A percentile compares a stretch with the other conserved stretches of the same genome.
Evolutionary conservation across 2,329 filamentous ascomycete species (phyloP).

Genomic region (Monascus ruber): DNA sequence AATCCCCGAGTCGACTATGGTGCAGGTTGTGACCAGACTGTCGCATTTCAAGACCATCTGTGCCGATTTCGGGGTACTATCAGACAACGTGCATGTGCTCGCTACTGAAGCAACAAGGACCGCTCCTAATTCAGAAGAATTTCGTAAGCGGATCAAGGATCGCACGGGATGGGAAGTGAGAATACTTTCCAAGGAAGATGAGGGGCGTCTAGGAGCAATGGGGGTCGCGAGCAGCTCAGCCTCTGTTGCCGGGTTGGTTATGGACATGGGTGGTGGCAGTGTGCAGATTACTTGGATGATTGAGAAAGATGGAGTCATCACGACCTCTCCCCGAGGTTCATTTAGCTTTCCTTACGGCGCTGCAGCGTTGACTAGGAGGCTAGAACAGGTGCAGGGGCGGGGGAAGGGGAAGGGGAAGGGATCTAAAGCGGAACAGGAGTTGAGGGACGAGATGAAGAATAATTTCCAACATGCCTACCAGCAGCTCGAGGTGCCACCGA

Average conservation of each 20-base stretch:
- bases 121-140: slow-evolving; percentile 60
- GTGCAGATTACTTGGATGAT: slow-evolving; percentile 60
- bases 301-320: slow-evolving; percentile 38
- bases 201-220: slow-evolving; percentile 72
- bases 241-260: slow-evolving; percentile 63
- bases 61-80: slow-evolving; percentile 54
- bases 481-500: slow-evolving; percentile 44
- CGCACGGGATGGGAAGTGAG: slow-evolving; percentile 58
- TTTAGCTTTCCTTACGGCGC: slow-evolving; percentile 61
- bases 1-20: slow-evolving; percentile 50
- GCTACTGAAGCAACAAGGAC: slow-evolving; percentile 84
- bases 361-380: slow-evolving; percentile 49
- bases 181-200: slow-evolving; percentile 65
- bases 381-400: slow-evolving; percentile 35
- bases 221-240: slow-evolving; percentile 67
- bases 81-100: slow-evolving; percentile 56
- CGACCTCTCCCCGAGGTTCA: slow-evolving; percentile 43
- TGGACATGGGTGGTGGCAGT: slow-evolving; percentile 73
- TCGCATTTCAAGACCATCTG: slow-evolving; percentile 63
- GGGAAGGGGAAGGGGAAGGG: slow-evolving; percentile 29
- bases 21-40: slow-evolving; percentile 54
- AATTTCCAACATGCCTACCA: slow-evolving; percentile 52
- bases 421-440: slow-evolving; percentile 35
- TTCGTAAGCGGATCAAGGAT: slow-evolving; percentile 53
- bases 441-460: slow-evolving; percentile 44